phyloP scores from a whole-genome alignment of 2,329 filamentous ascomycete genomes.

The Hymenoscyphus scutula region DNA sequence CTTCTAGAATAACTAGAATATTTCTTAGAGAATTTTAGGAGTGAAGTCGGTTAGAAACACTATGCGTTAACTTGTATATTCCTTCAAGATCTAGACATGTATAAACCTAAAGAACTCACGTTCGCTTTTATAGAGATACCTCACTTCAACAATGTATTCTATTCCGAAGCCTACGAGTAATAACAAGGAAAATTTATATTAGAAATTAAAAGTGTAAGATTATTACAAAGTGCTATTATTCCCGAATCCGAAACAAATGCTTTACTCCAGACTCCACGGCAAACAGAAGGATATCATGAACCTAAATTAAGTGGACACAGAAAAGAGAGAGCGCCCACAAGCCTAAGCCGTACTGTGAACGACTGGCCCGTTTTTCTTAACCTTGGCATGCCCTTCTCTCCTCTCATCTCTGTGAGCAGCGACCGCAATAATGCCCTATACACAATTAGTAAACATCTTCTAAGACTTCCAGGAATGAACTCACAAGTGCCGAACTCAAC shows the following conservation, averaged over 20 bases:
- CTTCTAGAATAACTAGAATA: too few relatives aligned
- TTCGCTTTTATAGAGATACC: too few relatives aligned
- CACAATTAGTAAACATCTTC: neutral
- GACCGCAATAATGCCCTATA: neutral
- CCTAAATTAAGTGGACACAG: neutral
- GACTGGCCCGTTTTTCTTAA: neutral
- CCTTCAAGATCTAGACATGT: too few relatives aligned
- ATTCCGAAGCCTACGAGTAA: neutral
- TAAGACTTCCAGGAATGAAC: neutral
- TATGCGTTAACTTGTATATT: too few relatives aligned
- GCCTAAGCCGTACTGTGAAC: neutral
- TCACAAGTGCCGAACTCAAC: constrained; percentile 4
- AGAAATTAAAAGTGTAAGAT: neutral
- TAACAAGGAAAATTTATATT: neutral
- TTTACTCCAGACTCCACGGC: neutral
- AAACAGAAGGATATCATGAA: neutral
- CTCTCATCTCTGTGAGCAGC: neutral
- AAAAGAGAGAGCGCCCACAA: neutral
- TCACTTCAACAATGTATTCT: neutral
- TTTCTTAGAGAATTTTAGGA: too few relatives aligned
- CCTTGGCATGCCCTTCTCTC: neutral
- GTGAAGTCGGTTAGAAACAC: too few relatives aligned
- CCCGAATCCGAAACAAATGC: neutral
- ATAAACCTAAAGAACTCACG: too few relatives aligned
- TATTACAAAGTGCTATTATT: constrained; percentile 1